These are phyloP conservation scores for Boletellus ananas DNA, from an alignment of 768 basidiomycete species.

Conservation along the genomic window DNA sequence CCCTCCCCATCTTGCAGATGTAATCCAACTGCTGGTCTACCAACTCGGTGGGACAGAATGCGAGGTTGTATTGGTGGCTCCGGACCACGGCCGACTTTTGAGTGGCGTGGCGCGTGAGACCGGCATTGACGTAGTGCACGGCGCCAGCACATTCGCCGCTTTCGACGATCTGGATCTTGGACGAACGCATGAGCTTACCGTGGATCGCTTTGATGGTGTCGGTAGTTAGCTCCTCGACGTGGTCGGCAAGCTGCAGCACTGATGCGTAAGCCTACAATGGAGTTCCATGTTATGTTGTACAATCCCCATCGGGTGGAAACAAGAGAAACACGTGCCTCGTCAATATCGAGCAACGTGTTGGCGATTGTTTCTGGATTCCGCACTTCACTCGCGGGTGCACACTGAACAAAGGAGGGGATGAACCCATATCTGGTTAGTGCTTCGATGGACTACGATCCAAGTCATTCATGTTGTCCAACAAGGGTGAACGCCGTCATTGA, in stretches of 20 bases:
- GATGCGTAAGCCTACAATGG: constrained; percentile 23
- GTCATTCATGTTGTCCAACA: neutral
- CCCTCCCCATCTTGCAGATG: constrained; percentile 34
- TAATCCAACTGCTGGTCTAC: constrained; percentile 34
- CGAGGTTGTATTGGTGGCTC: constrained; percentile 33
- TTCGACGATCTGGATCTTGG: constrained; percentile 27
- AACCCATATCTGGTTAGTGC: constrained; percentile 27
- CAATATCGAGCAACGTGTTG: constrained; percentile 20
- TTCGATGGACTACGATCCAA: constrained; percentile 22
- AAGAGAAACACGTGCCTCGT: constrained; percentile 17
- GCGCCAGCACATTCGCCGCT: constrained; percentile 1
- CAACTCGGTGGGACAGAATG: constrained; percentile 28
- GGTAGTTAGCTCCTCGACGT: constrained; percentile 25
- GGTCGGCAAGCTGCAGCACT: constrained; percentile 21
- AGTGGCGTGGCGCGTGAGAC: constrained; percentile 25
- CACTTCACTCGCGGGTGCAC: constrained; percentile 21
- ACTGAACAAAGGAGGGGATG: constrained; percentile 20
- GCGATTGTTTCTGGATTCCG: constrained; percentile 22
- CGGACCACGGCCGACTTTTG: constrained; percentile 30
- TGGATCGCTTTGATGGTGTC: constrained; percentile 29
- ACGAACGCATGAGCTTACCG: constrained; percentile 29
- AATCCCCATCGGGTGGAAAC: neutral
- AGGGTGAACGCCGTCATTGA: neutral
- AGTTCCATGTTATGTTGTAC: neutral
- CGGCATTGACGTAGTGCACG: constrained; percentile 30